Conservation (phyloP, 306 rosid species). For the Abrus precatorius region DNA sequence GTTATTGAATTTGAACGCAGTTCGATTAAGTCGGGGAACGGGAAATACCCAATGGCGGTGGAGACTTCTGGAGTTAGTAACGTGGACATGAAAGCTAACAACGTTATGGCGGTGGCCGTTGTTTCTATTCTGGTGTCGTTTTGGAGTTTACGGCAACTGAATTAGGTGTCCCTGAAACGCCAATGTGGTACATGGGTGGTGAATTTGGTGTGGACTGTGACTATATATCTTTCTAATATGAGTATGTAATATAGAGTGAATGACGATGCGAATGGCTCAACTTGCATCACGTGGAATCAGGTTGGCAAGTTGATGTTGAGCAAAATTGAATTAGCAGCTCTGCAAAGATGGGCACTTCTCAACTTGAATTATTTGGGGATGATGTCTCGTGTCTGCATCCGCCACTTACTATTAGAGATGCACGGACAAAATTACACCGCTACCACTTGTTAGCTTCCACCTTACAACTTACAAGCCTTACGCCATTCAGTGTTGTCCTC, state of each 20-base stretch:
- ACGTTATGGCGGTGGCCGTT: background rate
- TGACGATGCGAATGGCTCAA: conserved; percentile 15
- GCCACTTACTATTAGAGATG: background rate
- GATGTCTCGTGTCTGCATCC: background rate
- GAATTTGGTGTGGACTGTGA: conserved; percentile 26
- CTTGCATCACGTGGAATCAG: conserved; percentile 24
- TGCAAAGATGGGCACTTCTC: conserved; percentile 32
- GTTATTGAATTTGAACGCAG: conserved; percentile 61
- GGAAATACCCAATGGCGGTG: conserved; percentile 56
- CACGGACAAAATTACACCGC: conserved; percentile 36
- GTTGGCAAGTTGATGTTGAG: conserved; percentile 11
- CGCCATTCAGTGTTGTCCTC: conserved; percentile 38
- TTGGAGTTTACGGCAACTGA: conserved; percentile 46
- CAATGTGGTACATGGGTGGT: conserved; percentile 17
- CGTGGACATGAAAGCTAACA: background rate
- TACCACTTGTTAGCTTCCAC: conserved; percentile 25
- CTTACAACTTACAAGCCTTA: conserved; percentile 20
- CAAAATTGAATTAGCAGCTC: conserved; percentile 4
- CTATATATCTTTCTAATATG: background rate
- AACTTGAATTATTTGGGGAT: conserved; percentile 31
- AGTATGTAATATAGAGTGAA: background rate
- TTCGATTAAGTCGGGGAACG: conserved; percentile 69
- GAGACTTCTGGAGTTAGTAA: conserved; percentile 41
- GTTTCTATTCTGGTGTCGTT: conserved; percentile 41
- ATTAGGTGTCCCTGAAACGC: conserved; percentile 3